Base-by-base conservation (phyloP, 176 grass and related monocot genomes). In the Phoenix roebelenii region DNA sequence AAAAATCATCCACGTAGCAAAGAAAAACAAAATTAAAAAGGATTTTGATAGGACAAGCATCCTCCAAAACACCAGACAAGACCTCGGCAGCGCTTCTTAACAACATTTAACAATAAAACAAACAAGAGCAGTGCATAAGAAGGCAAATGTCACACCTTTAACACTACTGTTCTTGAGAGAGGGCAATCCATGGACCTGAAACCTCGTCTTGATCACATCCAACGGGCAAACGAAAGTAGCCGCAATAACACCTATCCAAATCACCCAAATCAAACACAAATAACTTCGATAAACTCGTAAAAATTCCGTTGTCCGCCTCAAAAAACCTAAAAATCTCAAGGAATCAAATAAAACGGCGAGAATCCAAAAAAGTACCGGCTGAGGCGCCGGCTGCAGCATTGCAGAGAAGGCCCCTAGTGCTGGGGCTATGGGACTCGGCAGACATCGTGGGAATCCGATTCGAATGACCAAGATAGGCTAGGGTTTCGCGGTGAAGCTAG, bases 201-300 rank as follows among this genome's bases (percentile, higher is more conserved):
- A 90, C 74, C 93, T 92, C 1, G 88, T 98, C 77, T 98, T 98
- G 88, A 98, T 83, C 44, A 98, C 93, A 55, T 98, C 93, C 18
- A 98, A 73, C 50, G 93, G 93, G 72, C 93, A 98, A 57, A 98
- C 93, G n/a, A 98, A 98, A 39, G 93, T 92, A 22, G 93, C 88
- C 1, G 87, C 93, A 50, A 98, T 77, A 16, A 81, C 84, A 55
- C 93, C 88, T 98, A 63, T 56, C 17, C 19, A 59, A 20, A 56
- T 72, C 35, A 65, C 28, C 48, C 16, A 61, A 39, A 72, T 9
- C 57, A 23, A 15, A 50, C 23, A 25, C n/a, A 22, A 4, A 53
- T 16, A 54, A 28, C 22, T 59, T 28, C 9, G 32, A 39, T 39
- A 39, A 10, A 39, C 32, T 39, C 32, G 1, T 10, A 2, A 39